Percentiles rank a stretch among this genome's conserved stretches.
These are phyloP conservation scores for Podospora bellae-mahoneyi DNA, from an alignment of 495 filamentous ascomycete species.

Conservation along the genomic window DNA sequence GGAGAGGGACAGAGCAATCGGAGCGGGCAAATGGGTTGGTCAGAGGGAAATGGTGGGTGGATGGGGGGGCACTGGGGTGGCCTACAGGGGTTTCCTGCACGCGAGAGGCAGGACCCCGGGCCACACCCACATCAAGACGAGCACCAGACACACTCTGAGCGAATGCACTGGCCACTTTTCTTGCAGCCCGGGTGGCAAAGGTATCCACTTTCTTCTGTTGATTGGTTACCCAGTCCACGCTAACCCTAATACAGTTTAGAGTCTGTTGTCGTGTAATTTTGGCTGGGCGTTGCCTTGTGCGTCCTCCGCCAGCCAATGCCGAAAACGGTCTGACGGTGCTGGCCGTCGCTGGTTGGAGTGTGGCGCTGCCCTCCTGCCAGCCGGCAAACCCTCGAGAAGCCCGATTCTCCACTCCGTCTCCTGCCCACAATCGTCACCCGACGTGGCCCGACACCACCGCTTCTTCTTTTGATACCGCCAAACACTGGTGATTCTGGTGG, in stretches of 20 bases:
- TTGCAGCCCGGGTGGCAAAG: constrained; percentile 34
- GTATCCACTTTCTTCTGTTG: not conserved
- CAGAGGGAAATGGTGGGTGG: constrained; percentile 22
- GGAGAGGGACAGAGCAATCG: constrained; percentile 38
- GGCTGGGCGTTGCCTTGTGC: constrained; percentile 26
- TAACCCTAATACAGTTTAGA: not conserved
- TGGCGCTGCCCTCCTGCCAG: constrained; percentile 13
- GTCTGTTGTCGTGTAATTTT: constrained; percentile 41
- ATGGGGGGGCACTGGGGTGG: constrained; percentile 28
- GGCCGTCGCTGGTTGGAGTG: constrained; percentile 21
- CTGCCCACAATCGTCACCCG: constrained; percentile 28
- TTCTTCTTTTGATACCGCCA: constrained; percentile 5
- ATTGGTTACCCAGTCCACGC: not conserved
- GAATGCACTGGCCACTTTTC: constrained; percentile 35
- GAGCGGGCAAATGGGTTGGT: constrained; percentile 41
- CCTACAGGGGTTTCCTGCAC: constrained; percentile 38
- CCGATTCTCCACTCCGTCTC: constrained; percentile 12
- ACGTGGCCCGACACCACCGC: constrained; percentile 28
- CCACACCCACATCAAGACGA: constrained; percentile 21
- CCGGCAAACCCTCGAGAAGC: constrained; percentile 10
- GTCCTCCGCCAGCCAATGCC: constrained; percentile 30
- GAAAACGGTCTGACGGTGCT: constrained; percentile 30
- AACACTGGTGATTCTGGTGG: not conserved
- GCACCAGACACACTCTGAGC: constrained; percentile 13
- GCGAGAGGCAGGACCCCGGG: constrained; percentile 39